These are phyloP conservation scores for Vitis rupestris DNA, from an alignment of 164 flowering plant species.

Conservation along the genomic window DNA sequence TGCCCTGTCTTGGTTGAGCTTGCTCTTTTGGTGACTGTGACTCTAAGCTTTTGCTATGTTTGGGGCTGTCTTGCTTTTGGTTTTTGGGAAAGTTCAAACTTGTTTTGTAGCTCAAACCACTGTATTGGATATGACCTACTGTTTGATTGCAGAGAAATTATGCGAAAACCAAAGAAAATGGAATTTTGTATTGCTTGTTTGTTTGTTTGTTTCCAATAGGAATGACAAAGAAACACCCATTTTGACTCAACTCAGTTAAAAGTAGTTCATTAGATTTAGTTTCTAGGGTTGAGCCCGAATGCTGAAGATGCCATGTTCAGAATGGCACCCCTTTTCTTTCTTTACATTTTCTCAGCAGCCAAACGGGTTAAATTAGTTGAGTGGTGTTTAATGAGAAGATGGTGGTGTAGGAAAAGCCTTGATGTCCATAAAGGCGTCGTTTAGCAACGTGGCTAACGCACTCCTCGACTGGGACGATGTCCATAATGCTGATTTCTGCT, in stretches of 20 bases:
- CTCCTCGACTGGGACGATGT: slow-evolving; percentile 80
- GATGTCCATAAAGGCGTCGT: slow-evolving; percentile 67
- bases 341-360: neutral
- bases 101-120: slow-evolving; percentile 9
- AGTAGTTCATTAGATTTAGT: too few species aligned
- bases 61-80: neutral
- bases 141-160: neutral
- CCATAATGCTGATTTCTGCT: slow-evolving; percentile 60
- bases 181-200: neutral
- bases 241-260: too few species aligned
- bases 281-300: too few species aligned
- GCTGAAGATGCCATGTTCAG: too few species aligned
- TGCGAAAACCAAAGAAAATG: neutral
- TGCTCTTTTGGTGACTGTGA: neutral
- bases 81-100: neutral
- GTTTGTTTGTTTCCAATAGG: neutral
- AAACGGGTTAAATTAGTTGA: neutral
- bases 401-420: slow-evolving; percentile 60
- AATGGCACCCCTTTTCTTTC: neutral
- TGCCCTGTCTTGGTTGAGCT: neutral
- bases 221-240: too few species aligned
- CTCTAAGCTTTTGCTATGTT: neutral
- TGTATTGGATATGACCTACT: neutral
- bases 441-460: slow-evolving; percentile 68
- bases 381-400: neutral